Base-by-base conservation (phyloP, 2,329 filamentous ascomycete genomes). In the Dactylellina parvicollis region DNA sequence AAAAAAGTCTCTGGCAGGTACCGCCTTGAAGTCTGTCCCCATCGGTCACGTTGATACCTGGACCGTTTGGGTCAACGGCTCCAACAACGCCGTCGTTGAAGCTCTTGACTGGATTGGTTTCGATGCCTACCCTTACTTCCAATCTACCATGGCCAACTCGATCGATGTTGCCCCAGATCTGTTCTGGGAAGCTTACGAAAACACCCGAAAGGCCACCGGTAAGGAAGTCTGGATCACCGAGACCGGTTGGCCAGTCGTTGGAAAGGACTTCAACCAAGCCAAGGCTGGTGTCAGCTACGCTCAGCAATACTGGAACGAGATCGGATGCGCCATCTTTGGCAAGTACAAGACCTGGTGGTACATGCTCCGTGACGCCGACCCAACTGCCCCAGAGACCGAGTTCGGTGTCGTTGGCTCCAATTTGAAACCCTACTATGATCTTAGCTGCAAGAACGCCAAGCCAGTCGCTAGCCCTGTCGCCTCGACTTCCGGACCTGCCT, bases 21-120 rank as follows among this genome's bases (percentile, higher is more conserved):
- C 90, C 12, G 79, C 82, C 52, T 82, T 90, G 22, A 82, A 84
- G 36, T 81, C 82, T 22, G 85, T 83, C 47, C 83, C 86, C 16
- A 83, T 96, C 72, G 92, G 92, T 57, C 92, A 96, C 81, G 92
- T 96, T 79, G 92, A 96, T 80, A 96, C 92, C 56, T 96, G 92
- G 92, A 92, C 89, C 34, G 87, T 87, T 57, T 93, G 88, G 84
- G 87, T 87, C 79, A 92, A 96, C 81, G 81, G 82, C 56, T 86
- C 88, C 78, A 96, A 94, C 85, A 81, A 82, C 52, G 87, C 85
- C 42, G 87, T 96, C 70, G 87, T 92, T 70, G 83, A 88, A 8
- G 87, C 86, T 40, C 82, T 85, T 75, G 92, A 96, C 83, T 96
- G 88, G 85, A 81, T 96, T 72, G 92, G 92, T 76, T 87, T 94